A percentile compares a stretch with the other conserved stretches of the same genome.
These are phyloP conservation scores for Tetradesmus obliquus DNA, from an alignment of 139 green algal genomes.

Conservation along the genomic window DNA sequence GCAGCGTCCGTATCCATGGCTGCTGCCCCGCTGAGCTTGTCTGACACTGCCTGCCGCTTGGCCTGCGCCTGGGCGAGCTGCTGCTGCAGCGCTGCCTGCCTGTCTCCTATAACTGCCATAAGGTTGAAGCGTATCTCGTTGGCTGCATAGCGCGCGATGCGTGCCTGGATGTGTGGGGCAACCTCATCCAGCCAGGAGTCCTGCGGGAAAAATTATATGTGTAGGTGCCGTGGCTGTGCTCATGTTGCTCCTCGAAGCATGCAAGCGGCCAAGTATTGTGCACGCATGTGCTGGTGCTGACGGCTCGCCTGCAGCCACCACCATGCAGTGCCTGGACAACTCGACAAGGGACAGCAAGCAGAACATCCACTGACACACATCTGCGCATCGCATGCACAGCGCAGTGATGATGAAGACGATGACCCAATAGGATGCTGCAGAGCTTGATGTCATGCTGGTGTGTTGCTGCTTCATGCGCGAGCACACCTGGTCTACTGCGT, in stretches of 20 bases:
- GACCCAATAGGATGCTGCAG: too few relatives aligned
- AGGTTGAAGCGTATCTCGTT: constrained; percentile 98
- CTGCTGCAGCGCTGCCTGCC: constrained; percentile 50
- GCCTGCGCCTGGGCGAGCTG: constrained; percentile 38
- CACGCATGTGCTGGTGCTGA: background rate
- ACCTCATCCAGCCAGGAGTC: constrained; percentile 85
- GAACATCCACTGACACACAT: too few relatives aligned
- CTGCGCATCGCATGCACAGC: too few relatives aligned
- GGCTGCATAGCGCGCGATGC: constrained; percentile 90
- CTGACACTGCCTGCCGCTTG: background rate
- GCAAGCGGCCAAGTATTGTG: background rate
- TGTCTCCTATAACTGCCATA: constrained; percentile 91
- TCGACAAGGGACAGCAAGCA: too few relatives aligned
- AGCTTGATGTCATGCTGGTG: too few relatives aligned
- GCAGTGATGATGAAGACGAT: too few relatives aligned
- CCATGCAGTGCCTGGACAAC: too few relatives aligned
- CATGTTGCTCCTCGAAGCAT: background rate
- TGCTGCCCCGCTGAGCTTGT: constrained; percentile 7
- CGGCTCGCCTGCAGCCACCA: background rate
- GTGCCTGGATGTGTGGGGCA: constrained; percentile 70
- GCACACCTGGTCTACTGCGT: constrained; percentile 29
- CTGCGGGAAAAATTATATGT: constrained; percentile 32
- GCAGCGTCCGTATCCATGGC: constrained; percentile 37
- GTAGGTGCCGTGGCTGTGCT: background rate
- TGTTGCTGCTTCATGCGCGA: background rate